phyloP scores from a whole-genome alignment of 805 yeast genomes.

The Cyberlindnera amylophila region DNA sequence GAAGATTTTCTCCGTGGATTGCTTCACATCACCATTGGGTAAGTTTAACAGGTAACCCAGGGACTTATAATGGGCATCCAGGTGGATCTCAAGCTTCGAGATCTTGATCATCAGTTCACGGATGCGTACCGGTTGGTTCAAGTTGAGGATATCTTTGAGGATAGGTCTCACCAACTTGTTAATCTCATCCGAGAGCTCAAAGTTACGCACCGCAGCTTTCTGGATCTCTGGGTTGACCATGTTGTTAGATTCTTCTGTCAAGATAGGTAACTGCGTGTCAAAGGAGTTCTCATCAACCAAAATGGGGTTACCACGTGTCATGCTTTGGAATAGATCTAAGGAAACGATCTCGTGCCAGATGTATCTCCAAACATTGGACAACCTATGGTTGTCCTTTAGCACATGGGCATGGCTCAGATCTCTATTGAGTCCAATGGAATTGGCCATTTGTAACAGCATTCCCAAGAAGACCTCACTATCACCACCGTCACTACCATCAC shows the following conservation, averaged over 20 bases:
- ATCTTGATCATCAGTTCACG: constrained; percentile 34
- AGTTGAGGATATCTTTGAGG: constrained; percentile 36
- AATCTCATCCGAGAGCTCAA: constrained; percentile 30
- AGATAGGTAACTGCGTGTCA: constrained; percentile 50
- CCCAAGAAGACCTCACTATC: constrained; percentile 47
- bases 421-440: constrained; percentile 53
- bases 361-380: constrained; percentile 51
- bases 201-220: constrained; percentile 33
- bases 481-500: constrained; percentile 52
- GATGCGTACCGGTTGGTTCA: constrained; percentile 37
- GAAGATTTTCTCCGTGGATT: constrained; percentile 24
- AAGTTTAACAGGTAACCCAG: constrained; percentile 27
- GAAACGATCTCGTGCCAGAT: constrained; percentile 52
- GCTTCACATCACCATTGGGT: constrained; percentile 17
- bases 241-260: constrained; percentile 33
- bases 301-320: constrained; percentile 46
- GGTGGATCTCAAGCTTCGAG: constrained; percentile 34
- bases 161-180: constrained; percentile 32
- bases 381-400: constrained; percentile 22
- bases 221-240: constrained; percentile 39
- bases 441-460: constrained; percentile 51
- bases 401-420: constrained; percentile 41
- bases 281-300: constrained; percentile 36
- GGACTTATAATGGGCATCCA: constrained; percentile 31
- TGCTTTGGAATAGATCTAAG: constrained; percentile 42